These are phyloP conservation scores for Trametes coccinea DNA, from an alignment of 768 basidiomycete genomes.

Conservation along the genomic window DNA sequence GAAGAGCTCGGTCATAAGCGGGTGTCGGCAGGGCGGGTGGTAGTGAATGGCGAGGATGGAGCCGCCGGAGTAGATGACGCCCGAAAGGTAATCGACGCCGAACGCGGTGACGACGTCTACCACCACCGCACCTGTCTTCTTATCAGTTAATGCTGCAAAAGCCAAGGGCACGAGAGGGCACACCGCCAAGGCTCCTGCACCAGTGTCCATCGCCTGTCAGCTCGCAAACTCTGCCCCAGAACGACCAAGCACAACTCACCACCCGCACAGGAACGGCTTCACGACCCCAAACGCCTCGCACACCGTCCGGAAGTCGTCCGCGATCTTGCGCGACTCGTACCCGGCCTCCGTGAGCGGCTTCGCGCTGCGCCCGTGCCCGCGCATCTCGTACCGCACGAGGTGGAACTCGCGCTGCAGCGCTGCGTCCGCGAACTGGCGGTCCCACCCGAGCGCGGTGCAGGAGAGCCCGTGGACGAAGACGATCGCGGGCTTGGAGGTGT, in stretches of 20 bases:
- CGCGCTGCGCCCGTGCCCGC: constrained; percentile 34
- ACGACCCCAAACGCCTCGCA: constrained; percentile 27
- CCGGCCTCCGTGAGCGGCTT: constrained; percentile 25
- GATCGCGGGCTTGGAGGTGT: constrained; percentile 38
- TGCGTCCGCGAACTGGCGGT: constrained; percentile 38
- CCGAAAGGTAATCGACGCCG: constrained; percentile 24
- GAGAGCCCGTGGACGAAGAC: constrained; percentile 46
- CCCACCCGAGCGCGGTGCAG: constrained; percentile 38
- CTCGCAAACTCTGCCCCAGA: not conserved
- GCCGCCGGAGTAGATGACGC: constrained; percentile 29
- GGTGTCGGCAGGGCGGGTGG: constrained; percentile 16
- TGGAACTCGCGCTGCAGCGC: constrained; percentile 31
- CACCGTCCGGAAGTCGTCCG: constrained; percentile 34
- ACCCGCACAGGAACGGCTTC: constrained; percentile 27
- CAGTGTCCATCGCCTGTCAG: not conserved
- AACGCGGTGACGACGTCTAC: constrained; percentile 25
- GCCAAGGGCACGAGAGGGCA: not conserved
- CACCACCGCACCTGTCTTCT: constrained; percentile 4
- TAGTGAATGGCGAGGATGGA: constrained; percentile 22
- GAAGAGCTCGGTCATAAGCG: constrained; percentile 15
- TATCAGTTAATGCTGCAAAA: not conserved
- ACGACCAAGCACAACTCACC: constrained; percentile 19
- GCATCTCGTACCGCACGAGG: constrained; percentile 36
- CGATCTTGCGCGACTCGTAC: constrained; percentile 27
- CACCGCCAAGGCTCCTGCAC: constrained; percentile 29